These are phyloP conservation scores for Leptodontidium sp. DNA, from an alignment of 2,329 filamentous ascomycete genomes.

Conservation along the genomic window DNA sequence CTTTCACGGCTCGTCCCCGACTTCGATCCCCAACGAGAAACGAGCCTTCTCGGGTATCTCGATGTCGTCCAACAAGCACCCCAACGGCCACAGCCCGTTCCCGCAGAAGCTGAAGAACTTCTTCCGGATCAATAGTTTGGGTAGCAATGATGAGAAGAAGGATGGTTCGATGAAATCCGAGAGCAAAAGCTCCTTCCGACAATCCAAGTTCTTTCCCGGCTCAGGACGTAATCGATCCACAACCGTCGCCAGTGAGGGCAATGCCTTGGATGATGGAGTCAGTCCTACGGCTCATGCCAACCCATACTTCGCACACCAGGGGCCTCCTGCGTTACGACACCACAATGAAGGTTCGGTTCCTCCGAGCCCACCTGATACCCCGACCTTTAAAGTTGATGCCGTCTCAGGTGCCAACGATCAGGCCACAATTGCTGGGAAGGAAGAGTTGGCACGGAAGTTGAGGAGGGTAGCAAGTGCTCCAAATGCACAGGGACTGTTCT, in stretches of 20 bases:
- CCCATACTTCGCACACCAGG: constrained; percentile 97
- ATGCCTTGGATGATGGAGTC: constrained; percentile 85
- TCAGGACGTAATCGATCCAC: constrained; percentile 88
- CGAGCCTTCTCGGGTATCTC: constrained; percentile 45
- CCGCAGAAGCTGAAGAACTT: constrained; percentile 75
- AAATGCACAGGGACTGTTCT: constrained; percentile 93
- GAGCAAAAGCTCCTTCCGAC: constrained; percentile 68
- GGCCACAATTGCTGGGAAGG: constrained; percentile 81
- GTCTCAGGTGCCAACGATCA: constrained; percentile 69
- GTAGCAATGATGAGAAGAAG: constrained; percentile 49
- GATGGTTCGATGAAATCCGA: constrained; percentile 47
- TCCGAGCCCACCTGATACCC: constrained; percentile 90
- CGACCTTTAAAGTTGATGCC: constrained; percentile 76
- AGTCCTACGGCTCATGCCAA: constrained; percentile 95
- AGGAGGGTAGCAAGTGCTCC: constrained; percentile 94
- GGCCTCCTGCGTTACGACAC: constrained; percentile 89
- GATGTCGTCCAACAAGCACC: constrained; percentile 58
- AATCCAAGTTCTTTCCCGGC: constrained; percentile 87
- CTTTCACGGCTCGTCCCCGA: constrained; percentile 42
- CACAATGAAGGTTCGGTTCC: constrained; percentile 94
- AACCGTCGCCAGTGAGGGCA: constrained; percentile 92
- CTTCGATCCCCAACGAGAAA: constrained; percentile 45
- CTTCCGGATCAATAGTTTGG: constrained; percentile 70
- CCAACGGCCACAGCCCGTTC: constrained; percentile 65
- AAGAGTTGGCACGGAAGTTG: constrained; percentile 91